phyloP scores from a whole-genome alignment of 306 rosid genomes.

The Fragaria nilgerrensis region DNA sequence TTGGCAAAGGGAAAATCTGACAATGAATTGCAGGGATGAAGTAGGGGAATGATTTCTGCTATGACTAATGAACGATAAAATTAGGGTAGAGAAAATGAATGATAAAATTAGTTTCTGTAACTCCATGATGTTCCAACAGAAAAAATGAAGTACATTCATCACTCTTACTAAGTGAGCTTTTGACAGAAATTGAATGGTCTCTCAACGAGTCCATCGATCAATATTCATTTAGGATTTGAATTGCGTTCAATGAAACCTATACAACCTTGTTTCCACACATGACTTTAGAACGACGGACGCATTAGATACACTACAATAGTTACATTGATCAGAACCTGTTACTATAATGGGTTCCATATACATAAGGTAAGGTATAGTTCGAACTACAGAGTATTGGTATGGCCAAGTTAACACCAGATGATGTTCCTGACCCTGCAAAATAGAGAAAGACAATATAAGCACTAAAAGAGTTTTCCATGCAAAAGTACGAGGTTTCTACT shows the following conservation, averaged over 20 bases:
- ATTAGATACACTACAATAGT: too few relatives aligned
- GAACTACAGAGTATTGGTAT: conserved; percentile 69
- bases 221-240: background rate
- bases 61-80: too few relatives aligned
- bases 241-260: background rate
- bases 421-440: conserved; percentile 71
- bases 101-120: background rate
- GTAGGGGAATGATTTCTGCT: too few relatives aligned
- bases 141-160: too few relatives aligned
- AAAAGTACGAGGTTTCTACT: too few relatives aligned
- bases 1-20: background rate
- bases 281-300: too few relatives aligned
- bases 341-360: conserved; percentile 76
- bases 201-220: too few relatives aligned
- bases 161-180: too few relatives aligned
- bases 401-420: conserved; percentile 96
- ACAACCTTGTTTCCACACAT: background rate
- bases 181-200: too few relatives aligned
- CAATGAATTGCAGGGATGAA: background rate
- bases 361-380: conserved; percentile 82
- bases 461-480: background rate
- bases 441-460: conserved; percentile 7
- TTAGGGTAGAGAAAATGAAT: too few relatives aligned
- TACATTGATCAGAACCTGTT: conserved; percentile 58
- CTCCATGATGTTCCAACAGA: background rate